Conservation (phyloP, 805 yeast species). For the Metschnikowia anglica region DNA sequence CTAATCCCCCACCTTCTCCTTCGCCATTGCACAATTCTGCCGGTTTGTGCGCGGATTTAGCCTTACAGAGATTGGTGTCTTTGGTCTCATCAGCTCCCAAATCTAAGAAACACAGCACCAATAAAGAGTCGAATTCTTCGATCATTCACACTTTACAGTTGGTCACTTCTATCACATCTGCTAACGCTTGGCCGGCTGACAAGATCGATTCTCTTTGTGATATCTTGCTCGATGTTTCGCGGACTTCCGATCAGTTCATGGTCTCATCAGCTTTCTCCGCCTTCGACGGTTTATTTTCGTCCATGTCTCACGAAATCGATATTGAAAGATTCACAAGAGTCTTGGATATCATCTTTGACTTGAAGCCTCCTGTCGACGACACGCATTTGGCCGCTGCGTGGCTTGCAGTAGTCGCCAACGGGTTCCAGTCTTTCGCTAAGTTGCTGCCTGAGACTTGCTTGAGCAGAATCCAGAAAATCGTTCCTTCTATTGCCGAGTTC, state of each 20-base stretch:
- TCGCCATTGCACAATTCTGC: conserved; percentile 76
- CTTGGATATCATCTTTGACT: conserved; percentile 67
- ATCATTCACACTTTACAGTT: conserved; percentile 78
- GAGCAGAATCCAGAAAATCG: conserved; percentile 48
- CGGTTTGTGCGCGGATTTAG: conserved; percentile 63
- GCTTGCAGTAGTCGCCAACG: conserved; percentile 92
- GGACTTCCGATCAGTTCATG: conserved; percentile 79
- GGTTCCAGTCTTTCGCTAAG: conserved; percentile 44
- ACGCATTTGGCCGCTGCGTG: conserved; percentile 88
- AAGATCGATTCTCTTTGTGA: conserved; percentile 75
- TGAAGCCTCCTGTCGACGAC: conserved; percentile 81
- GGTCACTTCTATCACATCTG: conserved; percentile 63
- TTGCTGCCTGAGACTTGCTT: conserved; percentile 48
- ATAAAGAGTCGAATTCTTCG: conserved; percentile 53
- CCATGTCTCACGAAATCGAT: conserved; percentile 60
- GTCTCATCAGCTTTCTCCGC: conserved; percentile 82
- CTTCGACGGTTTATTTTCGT: conserved; percentile 74
- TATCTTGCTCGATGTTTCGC: conserved; percentile 67
- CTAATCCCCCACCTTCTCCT: conserved; percentile 74
- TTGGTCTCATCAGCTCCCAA: conserved; percentile 38
- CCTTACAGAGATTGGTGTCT: conserved; percentile 54
- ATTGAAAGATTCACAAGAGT: conserved; percentile 63
- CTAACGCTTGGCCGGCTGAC: conserved; percentile 79
- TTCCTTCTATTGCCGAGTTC: conserved; percentile 56
- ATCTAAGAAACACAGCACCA: conserved; percentile 33